phyloP scores from a whole-genome alignment of 495 filamentous ascomycete species.

The Penicillium herquei region DNA sequence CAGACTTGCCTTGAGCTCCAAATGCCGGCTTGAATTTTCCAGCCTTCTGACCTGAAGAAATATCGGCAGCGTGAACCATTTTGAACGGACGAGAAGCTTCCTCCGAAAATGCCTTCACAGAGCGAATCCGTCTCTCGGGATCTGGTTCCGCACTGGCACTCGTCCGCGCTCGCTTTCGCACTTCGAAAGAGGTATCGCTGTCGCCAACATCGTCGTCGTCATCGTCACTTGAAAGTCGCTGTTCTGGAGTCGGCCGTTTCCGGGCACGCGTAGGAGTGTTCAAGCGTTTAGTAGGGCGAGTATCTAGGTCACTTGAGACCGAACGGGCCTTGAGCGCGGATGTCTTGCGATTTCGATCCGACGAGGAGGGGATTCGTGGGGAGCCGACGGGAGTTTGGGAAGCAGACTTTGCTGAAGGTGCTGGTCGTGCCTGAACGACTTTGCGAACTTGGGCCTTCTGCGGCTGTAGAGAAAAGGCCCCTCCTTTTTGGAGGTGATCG shows the following conservation, averaged over 20 bases:
- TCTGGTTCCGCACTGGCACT: constrained; percentile 51
- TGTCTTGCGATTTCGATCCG: constrained; percentile 29
- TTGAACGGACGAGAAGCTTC: constrained; percentile 48
- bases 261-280: constrained; percentile 37
- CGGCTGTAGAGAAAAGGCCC: constrained; percentile 48
- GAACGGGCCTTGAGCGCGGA: constrained; percentile 30
- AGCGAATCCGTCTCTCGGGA: constrained; percentile 57
- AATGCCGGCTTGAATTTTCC: constrained; percentile 49
- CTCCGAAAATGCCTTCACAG: constrained; percentile 58
- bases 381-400: constrained; percentile 26
- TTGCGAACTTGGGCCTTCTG: constrained; percentile 50
- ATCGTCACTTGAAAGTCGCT: constrained; percentile 45
- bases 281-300: constrained; percentile 34
- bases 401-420: constrained; percentile 28
- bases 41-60: constrained; percentile 51
- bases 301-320: constrained; percentile 32
- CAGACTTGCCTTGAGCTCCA: constrained; percentile 44
- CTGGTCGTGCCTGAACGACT: constrained; percentile 41
- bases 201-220: constrained; percentile 43
- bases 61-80: constrained; percentile 68
- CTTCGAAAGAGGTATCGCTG: constrained; percentile 44
- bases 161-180: constrained; percentile 46
- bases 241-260: constrained; percentile 48
- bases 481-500: constrained; percentile 55
- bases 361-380: constrained; percentile 20